Evolutionary conservation across 352 stramenopile species (phyloP).

Genomic region (Blastocystis sp.): DNA sequence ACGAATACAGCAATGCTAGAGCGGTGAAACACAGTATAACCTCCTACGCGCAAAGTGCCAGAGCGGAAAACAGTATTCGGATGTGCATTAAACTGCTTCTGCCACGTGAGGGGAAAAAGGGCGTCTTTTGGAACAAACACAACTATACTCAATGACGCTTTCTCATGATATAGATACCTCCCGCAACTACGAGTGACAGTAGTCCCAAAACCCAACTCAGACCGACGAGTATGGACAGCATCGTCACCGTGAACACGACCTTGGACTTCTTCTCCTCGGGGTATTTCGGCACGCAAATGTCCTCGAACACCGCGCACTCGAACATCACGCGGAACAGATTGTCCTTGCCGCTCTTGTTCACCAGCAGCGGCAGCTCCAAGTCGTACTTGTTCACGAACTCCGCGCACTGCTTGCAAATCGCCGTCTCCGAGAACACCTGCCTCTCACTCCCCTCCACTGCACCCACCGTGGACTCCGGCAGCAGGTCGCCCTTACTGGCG

Average conservation of each 20-base stretch:
- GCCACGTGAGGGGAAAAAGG: not conserved
- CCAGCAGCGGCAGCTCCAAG: conserved; percentile 35
- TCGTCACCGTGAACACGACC: conserved; percentile 10
- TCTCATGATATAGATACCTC: conserved; percentile 39
- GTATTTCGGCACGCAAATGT: conserved; percentile 45
- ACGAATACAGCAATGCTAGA: not conserved
- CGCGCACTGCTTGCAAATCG: not conserved
- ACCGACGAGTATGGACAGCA: conserved; percentile 24
- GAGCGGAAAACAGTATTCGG: not conserved
- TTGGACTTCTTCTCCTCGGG: not conserved
- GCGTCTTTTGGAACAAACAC: conserved; percentile 21
- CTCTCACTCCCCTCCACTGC: not conserved
- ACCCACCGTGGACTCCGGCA: not conserved
- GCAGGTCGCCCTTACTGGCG: conserved; percentile 41
- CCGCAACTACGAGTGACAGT: conserved; percentile 21
- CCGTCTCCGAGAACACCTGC: conserved; percentile 34
- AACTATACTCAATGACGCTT: conserved; percentile 27
- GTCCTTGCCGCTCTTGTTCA: conserved; percentile 33
- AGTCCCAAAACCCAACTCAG: not conserved
- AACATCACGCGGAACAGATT: conserved; percentile 45
- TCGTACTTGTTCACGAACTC: conserved; percentile 37
- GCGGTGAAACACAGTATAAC: not conserved
- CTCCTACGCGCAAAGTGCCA: not conserved
- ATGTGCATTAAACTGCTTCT: not conserved
- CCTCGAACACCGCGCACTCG: conserved; percentile 31